phyloP scores from a whole-genome alignment of 805 yeast species.

The Metschnikowia peoriensis region DNA sequence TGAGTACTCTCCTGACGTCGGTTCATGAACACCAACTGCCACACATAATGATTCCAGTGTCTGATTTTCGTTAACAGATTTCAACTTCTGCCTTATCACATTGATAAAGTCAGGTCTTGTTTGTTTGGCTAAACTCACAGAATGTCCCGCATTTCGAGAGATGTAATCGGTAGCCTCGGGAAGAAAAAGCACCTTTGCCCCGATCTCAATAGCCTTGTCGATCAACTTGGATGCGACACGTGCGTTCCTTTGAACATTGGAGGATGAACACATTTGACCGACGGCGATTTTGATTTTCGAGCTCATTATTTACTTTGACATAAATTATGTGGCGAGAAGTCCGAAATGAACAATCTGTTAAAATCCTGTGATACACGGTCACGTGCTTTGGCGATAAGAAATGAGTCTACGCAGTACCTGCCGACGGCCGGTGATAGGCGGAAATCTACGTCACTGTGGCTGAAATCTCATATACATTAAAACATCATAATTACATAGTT shows the following conservation, averaged over 20 bases:
- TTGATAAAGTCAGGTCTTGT: conserved; percentile 38
- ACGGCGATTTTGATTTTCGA: conserved; percentile 54
- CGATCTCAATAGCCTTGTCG: conserved; percentile 54
- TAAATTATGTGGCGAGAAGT: neutral
- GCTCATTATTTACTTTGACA: neutral
- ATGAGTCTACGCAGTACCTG: neutral
- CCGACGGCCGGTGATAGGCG: too few species aligned
- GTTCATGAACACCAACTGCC: conserved; percentile 88
- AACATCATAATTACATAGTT: neutral
- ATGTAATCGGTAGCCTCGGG: conserved; percentile 95
- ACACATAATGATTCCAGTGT: conserved; percentile 44
- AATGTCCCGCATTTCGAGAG: conserved; percentile 65
- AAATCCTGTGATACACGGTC: neutral
- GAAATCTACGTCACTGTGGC: neutral
- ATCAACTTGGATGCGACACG: conserved; percentile 57
- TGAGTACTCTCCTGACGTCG: conserved; percentile 35
- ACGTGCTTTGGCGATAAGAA: conserved; percentile 7
- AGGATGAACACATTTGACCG: conserved; percentile 81
- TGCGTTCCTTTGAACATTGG: conserved; percentile 60
- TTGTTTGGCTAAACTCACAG: conserved; percentile 52
- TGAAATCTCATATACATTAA: too few species aligned
- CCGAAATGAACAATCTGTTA: neutral
- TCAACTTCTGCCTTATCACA: conserved; percentile 47
- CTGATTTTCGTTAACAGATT: neutral
- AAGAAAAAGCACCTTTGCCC: conserved; percentile 70